A percentile compares a stretch with the other conserved stretches of the same genome.
phyloP scores from a whole-genome alignment of 495 filamentous ascomycete species.

The Xylaria acuta region DNA sequence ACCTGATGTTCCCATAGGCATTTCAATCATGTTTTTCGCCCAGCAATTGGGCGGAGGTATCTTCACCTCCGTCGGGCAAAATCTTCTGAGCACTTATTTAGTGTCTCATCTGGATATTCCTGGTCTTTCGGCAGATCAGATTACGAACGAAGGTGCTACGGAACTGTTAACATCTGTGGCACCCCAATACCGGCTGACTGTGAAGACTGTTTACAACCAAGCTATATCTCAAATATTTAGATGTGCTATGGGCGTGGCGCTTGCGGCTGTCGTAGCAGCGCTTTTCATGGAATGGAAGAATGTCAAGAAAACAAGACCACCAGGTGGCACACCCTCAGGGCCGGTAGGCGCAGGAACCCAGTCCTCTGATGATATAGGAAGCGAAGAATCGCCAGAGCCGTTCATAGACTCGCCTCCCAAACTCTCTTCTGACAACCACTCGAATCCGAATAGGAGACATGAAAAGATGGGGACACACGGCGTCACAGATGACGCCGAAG shows the following conservation, averaged over 20 bases:
- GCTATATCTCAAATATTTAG: conserved; percentile 62
- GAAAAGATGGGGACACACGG: conserved; percentile 1
- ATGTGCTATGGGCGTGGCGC: conserved; percentile 59
- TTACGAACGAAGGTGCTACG: conserved; percentile 65
- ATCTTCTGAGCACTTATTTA: conserved; percentile 66
- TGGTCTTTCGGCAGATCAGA: conserved; percentile 51
- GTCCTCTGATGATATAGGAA: not conserved
- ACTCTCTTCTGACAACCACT: not conserved
- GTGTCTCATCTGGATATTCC: conserved; percentile 55
- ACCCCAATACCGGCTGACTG: conserved; percentile 43
- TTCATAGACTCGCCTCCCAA: conserved; percentile 24
- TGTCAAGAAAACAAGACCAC: conserved; percentile 53
- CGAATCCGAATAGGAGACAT: not conserved
- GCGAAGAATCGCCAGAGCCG: conserved; percentile 1
- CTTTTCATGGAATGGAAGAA: conserved; percentile 68
- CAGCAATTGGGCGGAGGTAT: conserved; percentile 72
- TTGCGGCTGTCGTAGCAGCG: conserved; percentile 56
- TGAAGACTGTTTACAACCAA: conserved; percentile 64
- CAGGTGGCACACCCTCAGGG: conserved; percentile 7
- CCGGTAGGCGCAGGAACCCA: conserved; percentile 4
- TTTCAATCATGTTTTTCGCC: conserved; percentile 68
- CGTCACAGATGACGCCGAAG: conserved; percentile 1
- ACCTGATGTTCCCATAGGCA: conserved; percentile 65
- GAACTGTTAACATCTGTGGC: conserved; percentile 55
- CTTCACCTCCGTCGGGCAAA: conserved; percentile 69